Conservation (phyloP, 805 yeast genomes). For the Zygosaccharomyces bailii region DNA sequence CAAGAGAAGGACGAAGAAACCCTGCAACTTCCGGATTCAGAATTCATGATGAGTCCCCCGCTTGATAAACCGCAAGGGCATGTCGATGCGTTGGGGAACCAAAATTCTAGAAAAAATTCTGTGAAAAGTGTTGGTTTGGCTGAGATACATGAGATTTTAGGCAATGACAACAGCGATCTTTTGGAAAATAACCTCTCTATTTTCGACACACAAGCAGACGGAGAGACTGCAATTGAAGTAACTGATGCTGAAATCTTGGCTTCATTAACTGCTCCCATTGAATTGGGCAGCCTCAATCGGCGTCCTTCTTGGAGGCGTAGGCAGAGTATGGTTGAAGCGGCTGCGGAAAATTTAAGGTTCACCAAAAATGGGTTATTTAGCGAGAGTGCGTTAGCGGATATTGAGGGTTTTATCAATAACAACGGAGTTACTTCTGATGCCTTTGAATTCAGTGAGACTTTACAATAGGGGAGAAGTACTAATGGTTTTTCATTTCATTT, state of each 20-base stretch:
- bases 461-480: slow-evolving; percentile 24
- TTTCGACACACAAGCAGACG: slow-evolving; percentile 11
- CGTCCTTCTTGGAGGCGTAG: slow-evolving; percentile 47
- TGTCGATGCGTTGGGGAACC: not conserved
- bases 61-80: slow-evolving; percentile 5
- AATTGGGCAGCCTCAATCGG: slow-evolving; percentile 27
- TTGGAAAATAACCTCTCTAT: slow-evolving; percentile 16
- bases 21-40: slow-evolving; percentile 4
- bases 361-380: slow-evolving; percentile 75
- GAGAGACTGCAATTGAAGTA: slow-evolving; percentile 13
- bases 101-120: slow-evolving; percentile 24
- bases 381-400: slow-evolving; percentile 69
- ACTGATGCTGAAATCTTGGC: slow-evolving; percentile 34
- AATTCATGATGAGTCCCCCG: slow-evolving; percentile 2
- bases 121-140: slow-evolving; percentile 32
- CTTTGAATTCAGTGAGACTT: slow-evolving; percentile 28
- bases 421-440: slow-evolving; percentile 18
- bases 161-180: slow-evolving; percentile 25
- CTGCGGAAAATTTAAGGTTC: slow-evolving; percentile 68
- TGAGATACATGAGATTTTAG: slow-evolving; percentile 32
- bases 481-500: slow-evolving; percentile 1
- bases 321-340: slow-evolving; percentile 70
- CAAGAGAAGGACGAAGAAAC: slow-evolving; percentile 4
- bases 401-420: slow-evolving; percentile 51
- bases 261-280: slow-evolving; percentile 36